These are phyloP conservation scores for Smallanthus sonchifolius DNA, from an alignment of 129 eudicot species.

Conservation along the genomic window DNA sequence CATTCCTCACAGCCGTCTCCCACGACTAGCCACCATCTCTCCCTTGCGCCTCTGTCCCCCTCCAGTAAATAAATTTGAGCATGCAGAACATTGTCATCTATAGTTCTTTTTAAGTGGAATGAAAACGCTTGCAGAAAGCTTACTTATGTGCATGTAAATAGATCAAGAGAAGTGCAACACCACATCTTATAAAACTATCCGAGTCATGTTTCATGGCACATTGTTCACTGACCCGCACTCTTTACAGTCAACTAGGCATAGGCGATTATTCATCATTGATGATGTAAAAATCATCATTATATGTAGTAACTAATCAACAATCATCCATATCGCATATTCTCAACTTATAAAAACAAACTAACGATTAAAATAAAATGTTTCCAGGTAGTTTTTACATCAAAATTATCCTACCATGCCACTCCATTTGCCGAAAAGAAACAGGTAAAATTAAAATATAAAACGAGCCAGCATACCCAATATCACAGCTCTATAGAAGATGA, in stretches of 20 bases:
- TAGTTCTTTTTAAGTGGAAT: too few species aligned
- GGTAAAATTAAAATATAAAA: slow-evolving; percentile 6
- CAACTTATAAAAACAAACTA: not conserved
- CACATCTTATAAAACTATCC: not conserved
- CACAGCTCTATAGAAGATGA: not conserved
- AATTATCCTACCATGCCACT: slow-evolving; percentile 22
- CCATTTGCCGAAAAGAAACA: slow-evolving; percentile 9
- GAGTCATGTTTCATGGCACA: not conserved
- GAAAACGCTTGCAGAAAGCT: too few species aligned
- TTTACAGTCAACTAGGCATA: not conserved
- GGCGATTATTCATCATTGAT: not conserved
- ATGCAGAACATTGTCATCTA: too few species aligned
- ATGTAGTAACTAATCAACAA: not conserved
- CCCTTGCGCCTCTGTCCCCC: too few species aligned
- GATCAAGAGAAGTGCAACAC: not conserved
- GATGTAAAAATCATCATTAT: too few species aligned
- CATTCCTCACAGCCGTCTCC: too few species aligned
- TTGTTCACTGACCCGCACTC: not conserved
- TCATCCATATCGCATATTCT: not conserved
- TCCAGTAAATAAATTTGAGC: too few species aligned
- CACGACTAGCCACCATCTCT: too few species aligned
- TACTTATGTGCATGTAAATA: too few species aligned
- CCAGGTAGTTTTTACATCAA: slow-evolving; percentile 18
- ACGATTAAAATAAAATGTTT: not conserved
- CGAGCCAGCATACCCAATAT: slow-evolving; percentile 8